Conservation (phyloP, 116 monocot genomes). For the Dioscorea cayenensis region DNA sequence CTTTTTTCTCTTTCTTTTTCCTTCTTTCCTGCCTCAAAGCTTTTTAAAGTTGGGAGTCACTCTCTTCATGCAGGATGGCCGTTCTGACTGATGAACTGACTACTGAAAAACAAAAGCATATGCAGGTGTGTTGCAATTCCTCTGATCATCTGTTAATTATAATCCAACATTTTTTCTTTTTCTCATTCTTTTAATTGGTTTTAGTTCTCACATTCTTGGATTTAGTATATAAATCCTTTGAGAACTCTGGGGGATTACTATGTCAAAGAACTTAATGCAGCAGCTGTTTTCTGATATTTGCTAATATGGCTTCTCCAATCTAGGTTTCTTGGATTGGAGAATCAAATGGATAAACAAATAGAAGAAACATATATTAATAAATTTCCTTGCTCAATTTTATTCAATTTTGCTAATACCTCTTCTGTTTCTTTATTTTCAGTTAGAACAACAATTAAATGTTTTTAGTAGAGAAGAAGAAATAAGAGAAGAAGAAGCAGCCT, state of each 20-base stretch:
- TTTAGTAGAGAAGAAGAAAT: slow-evolving; percentile 24
- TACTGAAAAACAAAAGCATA: slow-evolving; percentile 49
- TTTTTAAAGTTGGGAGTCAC: not conserved
- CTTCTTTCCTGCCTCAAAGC: not conserved
- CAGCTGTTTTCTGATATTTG: not conserved
- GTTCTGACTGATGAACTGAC: slow-evolving; percentile 63
- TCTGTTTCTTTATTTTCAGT: slow-evolving; percentile 18
- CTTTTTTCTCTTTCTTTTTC: too few relatives aligned
- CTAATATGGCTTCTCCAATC: not conserved
- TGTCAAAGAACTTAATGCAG: not conserved
- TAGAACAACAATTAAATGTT: slow-evolving; percentile 51
- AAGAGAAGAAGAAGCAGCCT: not conserved
- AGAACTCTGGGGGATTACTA: not conserved
- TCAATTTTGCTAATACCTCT: not conserved
- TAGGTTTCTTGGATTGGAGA: not conserved
- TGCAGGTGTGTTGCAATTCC: slow-evolving; percentile 34
- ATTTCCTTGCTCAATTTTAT: too few relatives aligned
- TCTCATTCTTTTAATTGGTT: not conserved
- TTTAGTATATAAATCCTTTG: not conserved
- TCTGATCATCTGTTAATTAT: not conserved
- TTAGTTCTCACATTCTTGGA: not conserved
- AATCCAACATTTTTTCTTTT: not conserved
- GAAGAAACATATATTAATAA: too few relatives aligned
- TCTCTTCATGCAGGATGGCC: slow-evolving; percentile 49
- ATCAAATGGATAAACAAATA: too few relatives aligned